Conservation (phyloP, 164 flowering plant species). For the Houttuynia cordata region DNA sequence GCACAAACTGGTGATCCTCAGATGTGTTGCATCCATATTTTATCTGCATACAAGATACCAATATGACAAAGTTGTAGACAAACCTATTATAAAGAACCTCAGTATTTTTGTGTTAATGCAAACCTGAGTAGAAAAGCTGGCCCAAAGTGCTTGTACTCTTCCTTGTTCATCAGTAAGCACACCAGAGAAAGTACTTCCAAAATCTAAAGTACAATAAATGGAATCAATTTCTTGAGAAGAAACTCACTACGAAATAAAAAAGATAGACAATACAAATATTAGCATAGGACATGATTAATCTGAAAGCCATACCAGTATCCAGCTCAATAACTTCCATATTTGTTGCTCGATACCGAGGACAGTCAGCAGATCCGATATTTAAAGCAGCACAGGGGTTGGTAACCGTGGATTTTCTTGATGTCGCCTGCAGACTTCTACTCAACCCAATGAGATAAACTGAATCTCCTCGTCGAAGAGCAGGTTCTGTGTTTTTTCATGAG, state of each 20-base stretch:
- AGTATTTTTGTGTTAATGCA: no score
- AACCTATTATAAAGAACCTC: not conserved
- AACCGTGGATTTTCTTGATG: slow-evolving; percentile 87
- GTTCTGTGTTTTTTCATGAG: slow-evolving; percentile 35
- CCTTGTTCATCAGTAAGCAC: slow-evolving; percentile 86
- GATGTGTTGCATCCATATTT: slow-evolving; percentile 67
- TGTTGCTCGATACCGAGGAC: slow-evolving; percentile 87
- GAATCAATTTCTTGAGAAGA: not conserved
- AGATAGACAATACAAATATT: not conserved
- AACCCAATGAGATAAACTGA: slow-evolving; percentile 85
- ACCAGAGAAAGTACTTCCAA: slow-evolving; percentile 91
- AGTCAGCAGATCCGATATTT: slow-evolving; percentile 84
- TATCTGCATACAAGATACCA: slow-evolving; percentile 34
- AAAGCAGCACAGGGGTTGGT: slow-evolving; percentile 90
- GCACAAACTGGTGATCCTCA: slow-evolving; percentile 86
- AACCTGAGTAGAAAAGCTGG: slow-evolving; percentile 96
- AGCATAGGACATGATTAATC: not conserved
- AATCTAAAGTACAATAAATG: slow-evolving; percentile 34
- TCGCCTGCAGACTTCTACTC: slow-evolving; percentile 85
- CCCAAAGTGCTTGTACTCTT: slow-evolving; percentile 90
- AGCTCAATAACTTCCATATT: slow-evolving; percentile 98
- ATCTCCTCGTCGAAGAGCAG: slow-evolving; percentile 80
- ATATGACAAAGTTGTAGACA: not conserved
- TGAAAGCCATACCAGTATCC: slow-evolving; percentile 53
- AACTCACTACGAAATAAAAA: not conserved